Base-by-base conservation (phyloP, 148 eudicot genomes). In the Amaranthus hypochondriacus region DNA sequence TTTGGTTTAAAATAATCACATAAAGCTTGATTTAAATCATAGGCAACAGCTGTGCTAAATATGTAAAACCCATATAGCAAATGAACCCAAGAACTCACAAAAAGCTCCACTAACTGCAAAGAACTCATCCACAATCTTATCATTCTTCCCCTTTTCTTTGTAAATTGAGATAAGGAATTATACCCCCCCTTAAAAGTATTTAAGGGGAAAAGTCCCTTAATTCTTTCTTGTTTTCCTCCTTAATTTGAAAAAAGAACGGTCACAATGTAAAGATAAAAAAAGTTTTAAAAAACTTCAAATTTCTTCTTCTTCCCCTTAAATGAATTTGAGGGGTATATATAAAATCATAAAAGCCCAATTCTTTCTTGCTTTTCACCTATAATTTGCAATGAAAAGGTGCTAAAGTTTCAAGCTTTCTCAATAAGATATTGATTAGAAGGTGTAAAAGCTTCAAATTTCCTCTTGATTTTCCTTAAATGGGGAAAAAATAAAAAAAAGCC, bases 71-170 rank as follows among this genome's bases (percentile, higher is more conserved):
- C 96, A 83, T 92, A 95, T 49, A 81, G 15, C 80, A 90, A 56
- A 90, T 95, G 98, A 55, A 86, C 89, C 82, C 92, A 58, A 66
- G 98, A 78, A 76, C 96, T 95, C 80, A 92, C 89, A 69, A 88
- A 81, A 4, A 95, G 84, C 85, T 92, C 98, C 56, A 69, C 5
- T 52, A 90, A 82, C 80, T 89, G 93, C 71, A 95, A 78, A 6
- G 77, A 82, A 66, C 69, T 71, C 49, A 87, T 66, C 86, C 92
- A 90, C 61, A 88, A 80, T 71, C 92, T 92, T 4, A 86, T 65
- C 97, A 95, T 95, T 44, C 75, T 70, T 39, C 7, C 13, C 39
- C 39, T 89, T 12, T 18, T 49, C 43, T 71, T 50, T 72, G 67
- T 72, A 3, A 28, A 28, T 28, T 28, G 39, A 28, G 39, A 28